A percentile compares a stretch with the other conserved stretches of the same genome.
Conservation (phyloP, 352 stramenopile species). For the Phytophthora citricola region DNA sequence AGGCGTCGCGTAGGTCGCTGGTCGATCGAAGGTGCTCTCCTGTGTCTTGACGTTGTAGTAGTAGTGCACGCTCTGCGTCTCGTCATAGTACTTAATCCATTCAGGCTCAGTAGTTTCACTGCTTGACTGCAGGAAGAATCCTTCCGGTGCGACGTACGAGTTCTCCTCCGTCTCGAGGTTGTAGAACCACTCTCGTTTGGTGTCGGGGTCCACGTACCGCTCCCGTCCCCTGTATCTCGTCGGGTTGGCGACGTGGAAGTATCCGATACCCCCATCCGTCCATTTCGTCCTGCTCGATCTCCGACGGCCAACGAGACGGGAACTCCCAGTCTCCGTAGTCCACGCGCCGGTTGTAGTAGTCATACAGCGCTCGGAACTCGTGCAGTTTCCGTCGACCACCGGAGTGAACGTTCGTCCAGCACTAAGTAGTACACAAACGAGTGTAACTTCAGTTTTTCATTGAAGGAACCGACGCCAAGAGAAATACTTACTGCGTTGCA, state of each 20-base stretch:
- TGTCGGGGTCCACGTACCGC: constrained; percentile 59
- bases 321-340: constrained; percentile 94
- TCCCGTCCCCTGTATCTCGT: constrained; percentile 59
- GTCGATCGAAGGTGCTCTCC: constrained; percentile 40
- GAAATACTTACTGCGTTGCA: constrained; percentile 68
- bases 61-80: constrained; percentile 69
- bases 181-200: constrained; percentile 70
- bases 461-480: constrained; percentile 10
- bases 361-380: constrained; percentile 90
- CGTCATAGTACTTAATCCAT: constrained; percentile 78
- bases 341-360: constrained; percentile 91
- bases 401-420: constrained; percentile 87
- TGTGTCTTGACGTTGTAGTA: constrained; percentile 51
- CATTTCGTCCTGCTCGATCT: constrained; percentile 90
- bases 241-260: constrained; percentile 49
- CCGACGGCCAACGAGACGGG: constrained; percentile 88
- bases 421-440: constrained; percentile 45
- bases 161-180: constrained; percentile 69
- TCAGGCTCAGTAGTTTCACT: not conserved
- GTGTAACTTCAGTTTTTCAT: constrained; percentile 14
- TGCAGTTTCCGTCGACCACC: constrained; percentile 83
- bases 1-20: constrained; percentile 37
- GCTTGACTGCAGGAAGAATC: constrained; percentile 24
- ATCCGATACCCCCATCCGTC: constrained; percentile 79
- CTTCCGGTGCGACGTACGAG: constrained; percentile 53